Evolutionary conservation across 164 flowering plant genomes (phyloP), one percentile per base, ranked within the genome.

Genomic region (Tinospora cordifolia): DNA sequence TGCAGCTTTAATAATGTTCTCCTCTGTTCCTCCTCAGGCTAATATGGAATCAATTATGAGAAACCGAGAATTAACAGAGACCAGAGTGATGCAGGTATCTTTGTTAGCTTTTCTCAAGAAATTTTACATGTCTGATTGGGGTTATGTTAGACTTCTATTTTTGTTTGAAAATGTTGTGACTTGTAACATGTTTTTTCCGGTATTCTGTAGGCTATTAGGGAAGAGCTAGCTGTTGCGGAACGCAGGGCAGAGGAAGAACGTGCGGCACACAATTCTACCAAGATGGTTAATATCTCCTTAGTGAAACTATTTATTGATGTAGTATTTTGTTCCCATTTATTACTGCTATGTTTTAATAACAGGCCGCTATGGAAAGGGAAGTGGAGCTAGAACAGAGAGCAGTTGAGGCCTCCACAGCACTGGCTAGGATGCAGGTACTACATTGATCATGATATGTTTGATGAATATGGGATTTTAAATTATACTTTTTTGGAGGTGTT

Each of bases 281-380:
- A 95, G 80, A 85, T 82, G 99, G 99, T 95, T 69, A 66, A 27
- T 19, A 15, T 62, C n/a, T 47, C 62, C 40, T 22, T 47, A 9
- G 51, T 68, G 12, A n/a, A 75, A 30, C 36, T 26, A 39, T 63
- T 46, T 40, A 25, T 76, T 14, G 7, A 49, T 6, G 39, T n/a
- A 30, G 67, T 69, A 59, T 3, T 63, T 25, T 65, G 24, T 58
- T 9, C 69, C 9, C 59, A 69, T 66, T 63, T 25, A 54, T 3
- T 54, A 19, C 0, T 0, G 9, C 19, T 54, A 0, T 54, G 24
- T 54, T n/a, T 54, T 3, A 21, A 54, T 54, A 19, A 79, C 83
- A 95, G 99, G 90, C 96, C 81, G 84, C 91, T 47, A 95, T 90
- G 96, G 99, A 95, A 75, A 88, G 99, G 78, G 93, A 95, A 81